A percentile compares a stretch with the other conserved stretches of the same genome.
Conservation (phyloP, 2,329 filamentous ascomycete species). For the Stemphylium beticola region DNA sequence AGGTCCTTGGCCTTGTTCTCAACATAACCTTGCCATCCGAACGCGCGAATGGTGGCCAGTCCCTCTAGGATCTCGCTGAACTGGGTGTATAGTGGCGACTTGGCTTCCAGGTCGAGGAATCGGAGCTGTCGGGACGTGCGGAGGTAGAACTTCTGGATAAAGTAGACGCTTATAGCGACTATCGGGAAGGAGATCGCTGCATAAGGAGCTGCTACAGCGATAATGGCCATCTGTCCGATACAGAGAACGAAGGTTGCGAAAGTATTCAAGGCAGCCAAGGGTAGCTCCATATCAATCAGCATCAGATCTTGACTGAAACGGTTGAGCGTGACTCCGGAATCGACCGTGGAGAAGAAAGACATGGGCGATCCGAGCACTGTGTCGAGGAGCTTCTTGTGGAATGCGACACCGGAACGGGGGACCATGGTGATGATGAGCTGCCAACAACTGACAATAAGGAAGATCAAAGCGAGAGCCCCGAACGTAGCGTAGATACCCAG, state of each 20-base stretch:
- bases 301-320: constrained; percentile 57
- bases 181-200: constrained; percentile 51
- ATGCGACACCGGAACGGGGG: constrained; percentile 57
- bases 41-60: constrained; percentile 59
- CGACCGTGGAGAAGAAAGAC: constrained; percentile 53
- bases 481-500: constrained; percentile 42
- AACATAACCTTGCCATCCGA: constrained; percentile 54
- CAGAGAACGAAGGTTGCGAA: constrained; percentile 45
- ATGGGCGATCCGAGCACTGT: constrained; percentile 56
- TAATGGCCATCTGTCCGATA: constrained; percentile 45
- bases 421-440: constrained; percentile 62
- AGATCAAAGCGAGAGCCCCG: constrained; percentile 34
- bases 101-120: constrained; percentile 60
- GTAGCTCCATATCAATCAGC: constrained; percentile 55
- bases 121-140: constrained; percentile 57
- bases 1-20: constrained; percentile 46
- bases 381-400: constrained; percentile 57
- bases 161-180: constrained; percentile 46
- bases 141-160: constrained; percentile 56
- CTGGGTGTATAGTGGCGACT: constrained; percentile 58
- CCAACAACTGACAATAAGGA: constrained; percentile 42
- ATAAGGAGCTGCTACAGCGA: constrained; percentile 50
- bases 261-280: constrained; percentile 42
- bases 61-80: constrained; percentile 60
- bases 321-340: constrained; percentile 56